Percentiles rank a stretch among this genome's conserved stretches.
Conservation (phyloP, 257 asterid species). For the Vinca minor region DNA sequence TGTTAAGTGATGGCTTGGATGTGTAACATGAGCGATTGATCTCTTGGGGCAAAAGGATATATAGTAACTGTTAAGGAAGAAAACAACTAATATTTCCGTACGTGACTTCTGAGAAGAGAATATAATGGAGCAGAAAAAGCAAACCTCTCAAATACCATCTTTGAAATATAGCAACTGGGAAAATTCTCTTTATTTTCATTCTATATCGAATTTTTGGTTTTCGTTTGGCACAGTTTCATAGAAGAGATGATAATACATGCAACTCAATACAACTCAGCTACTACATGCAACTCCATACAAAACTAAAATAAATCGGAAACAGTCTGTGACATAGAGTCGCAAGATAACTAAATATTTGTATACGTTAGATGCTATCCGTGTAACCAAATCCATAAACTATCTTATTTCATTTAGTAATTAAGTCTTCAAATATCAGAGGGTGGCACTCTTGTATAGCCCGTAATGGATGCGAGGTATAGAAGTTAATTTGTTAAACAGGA, state of each 20-base stretch:
- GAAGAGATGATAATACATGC: neutral
- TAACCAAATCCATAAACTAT: too few relatives aligned
- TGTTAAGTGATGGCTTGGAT: neutral
- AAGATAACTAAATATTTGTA: neutral
- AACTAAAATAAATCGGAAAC: neutral
- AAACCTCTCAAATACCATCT: neutral
- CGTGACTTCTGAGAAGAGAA: neutral
- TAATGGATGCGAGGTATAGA: neutral
- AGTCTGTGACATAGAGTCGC: too few relatives aligned
- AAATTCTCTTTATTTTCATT: neutral
- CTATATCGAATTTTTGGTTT: neutral
- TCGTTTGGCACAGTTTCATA: neutral
- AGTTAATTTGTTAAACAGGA: neutral
- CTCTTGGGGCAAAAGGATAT: neutral
- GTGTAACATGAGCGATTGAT: neutral
- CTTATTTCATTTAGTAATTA: neutral
- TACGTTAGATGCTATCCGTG: neutral
- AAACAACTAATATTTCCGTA: neutral
- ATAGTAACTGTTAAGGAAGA: neutral
- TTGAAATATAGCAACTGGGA: neutral
- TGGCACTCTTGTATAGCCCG: neutral
- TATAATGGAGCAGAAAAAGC: neutral
- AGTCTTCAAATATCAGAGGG: neutral
- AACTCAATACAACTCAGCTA: too few relatives aligned
- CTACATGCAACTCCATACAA: too few relatives aligned